Evolutionary conservation across 768 basidiomycete genomes (phyloP).

Genomic region (Russula ochroleuca): DNA sequence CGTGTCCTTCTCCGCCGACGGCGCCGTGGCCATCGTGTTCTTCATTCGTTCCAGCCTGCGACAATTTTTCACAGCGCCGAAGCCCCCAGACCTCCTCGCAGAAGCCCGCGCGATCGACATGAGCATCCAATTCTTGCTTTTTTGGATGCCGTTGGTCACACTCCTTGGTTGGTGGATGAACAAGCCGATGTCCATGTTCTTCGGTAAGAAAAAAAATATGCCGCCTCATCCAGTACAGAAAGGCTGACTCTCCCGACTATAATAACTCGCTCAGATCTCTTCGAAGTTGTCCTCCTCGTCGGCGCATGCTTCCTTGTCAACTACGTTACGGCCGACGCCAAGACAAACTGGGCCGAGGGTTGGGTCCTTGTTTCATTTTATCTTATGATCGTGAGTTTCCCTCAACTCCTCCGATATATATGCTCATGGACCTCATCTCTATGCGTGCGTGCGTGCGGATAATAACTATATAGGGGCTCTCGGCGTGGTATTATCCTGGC

Average conservation of each 20-base stretch:
- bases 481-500: constrained; percentile 63
- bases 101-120: constrained; percentile 69
- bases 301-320: constrained; percentile 74
- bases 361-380: constrained; percentile 64
- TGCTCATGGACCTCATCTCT: neutral
- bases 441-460: neutral
- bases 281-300: constrained; percentile 60
- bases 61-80: constrained; percentile 40
- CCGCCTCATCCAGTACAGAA: constrained; percentile 15
- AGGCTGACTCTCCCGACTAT: neutral
- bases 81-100: constrained; percentile 53
- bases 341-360: constrained; percentile 79
- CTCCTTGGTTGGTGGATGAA: constrained; percentile 63
- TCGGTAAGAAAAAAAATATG: constrained; percentile 52
- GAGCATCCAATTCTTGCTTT: constrained; percentile 70
- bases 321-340: constrained; percentile 71
- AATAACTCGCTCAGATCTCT: constrained; percentile 47
- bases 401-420: no score
- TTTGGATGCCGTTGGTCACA: constrained; percentile 74
- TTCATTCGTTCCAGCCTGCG: constrained; percentile 46
- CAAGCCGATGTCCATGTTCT: constrained; percentile 60
- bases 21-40: constrained; percentile 53
- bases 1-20: constrained; percentile 71
- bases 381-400: constrained; percentile 51
- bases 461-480: constrained; percentile 45